Conservation (phyloP, 2,329 filamentous ascomycete species). For the Keithomyces neogunnii region DNA sequence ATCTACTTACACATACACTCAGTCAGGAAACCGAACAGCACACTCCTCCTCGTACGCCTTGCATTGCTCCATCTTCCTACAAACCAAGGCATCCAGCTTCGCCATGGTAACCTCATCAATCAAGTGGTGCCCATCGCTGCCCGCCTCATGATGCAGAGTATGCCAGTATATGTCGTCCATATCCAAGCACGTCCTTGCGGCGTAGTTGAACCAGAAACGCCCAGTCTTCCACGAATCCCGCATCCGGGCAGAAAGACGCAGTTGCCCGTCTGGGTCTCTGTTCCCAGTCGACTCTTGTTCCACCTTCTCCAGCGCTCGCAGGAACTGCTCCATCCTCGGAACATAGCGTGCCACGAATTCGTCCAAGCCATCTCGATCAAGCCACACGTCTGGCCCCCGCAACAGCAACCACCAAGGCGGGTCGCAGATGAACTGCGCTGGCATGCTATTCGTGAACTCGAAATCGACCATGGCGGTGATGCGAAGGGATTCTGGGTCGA, state of each 20-base stretch:
- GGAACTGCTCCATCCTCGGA: background rate
- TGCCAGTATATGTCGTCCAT: conserved; percentile 27
- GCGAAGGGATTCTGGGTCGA: conserved; percentile 31
- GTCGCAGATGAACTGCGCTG: background rate
- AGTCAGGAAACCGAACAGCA: too few species aligned
- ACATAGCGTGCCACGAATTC: background rate
- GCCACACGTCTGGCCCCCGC: background rate
- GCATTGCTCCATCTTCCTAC: conserved; percentile 4
- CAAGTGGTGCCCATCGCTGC: conserved; percentile 1
- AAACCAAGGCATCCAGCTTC: conserved; percentile 10
- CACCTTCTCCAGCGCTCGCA: background rate
- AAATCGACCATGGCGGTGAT: conserved; percentile 34
- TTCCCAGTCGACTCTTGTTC: background rate
- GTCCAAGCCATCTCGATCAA: background rate
- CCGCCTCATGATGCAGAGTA: conserved; percentile 17
- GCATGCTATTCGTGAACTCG: conserved; percentile 3
- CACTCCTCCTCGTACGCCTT: background rate
- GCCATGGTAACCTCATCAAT: conserved; percentile 12
- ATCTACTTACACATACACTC: too few species aligned
- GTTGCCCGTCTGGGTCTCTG: background rate
- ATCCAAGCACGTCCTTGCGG: conserved; percentile 23
- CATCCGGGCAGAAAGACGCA: conserved; percentile 17
- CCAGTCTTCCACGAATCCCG: conserved; percentile 23
- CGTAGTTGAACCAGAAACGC: conserved; percentile 28
- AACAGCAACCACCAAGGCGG: background rate